A percentile compares a stretch with the other conserved stretches of the same genome.
Evolutionary conservation across 805 yeast genomes (phyloP).

Genomic region (Wickerhamiella shivajii): DNA sequence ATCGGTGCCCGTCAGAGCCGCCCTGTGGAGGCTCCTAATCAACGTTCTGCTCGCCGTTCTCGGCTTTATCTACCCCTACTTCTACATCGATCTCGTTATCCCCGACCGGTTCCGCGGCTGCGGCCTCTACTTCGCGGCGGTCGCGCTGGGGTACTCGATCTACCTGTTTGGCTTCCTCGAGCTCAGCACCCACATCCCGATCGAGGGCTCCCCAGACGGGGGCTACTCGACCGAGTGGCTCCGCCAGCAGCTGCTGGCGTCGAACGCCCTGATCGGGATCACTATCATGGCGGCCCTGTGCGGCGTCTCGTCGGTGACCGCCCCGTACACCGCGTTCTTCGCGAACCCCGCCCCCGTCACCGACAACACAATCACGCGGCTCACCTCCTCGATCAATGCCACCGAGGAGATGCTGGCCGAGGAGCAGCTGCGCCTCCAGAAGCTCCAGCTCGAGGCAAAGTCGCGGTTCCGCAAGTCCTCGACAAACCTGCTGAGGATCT

Average conservation of each 20-base stretch:
- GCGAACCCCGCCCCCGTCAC: conserved; percentile 17
- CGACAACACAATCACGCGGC: conserved; percentile 21
- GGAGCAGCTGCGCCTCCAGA: conserved; percentile 18
- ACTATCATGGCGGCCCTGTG: conserved; percentile 29
- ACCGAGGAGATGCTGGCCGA: conserved; percentile 21
- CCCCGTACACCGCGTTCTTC: conserved; percentile 27
- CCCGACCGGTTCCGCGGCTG: conserved; percentile 9
- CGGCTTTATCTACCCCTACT: conserved; percentile 14
- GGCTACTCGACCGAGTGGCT: conserved; percentile 12
- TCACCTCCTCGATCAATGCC: conserved; percentile 20
- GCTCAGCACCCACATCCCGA: conserved; percentile 23
- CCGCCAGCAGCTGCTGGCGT: conserved; percentile 21
- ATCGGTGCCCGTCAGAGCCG: conserved; percentile 10
- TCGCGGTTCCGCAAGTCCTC: conserved; percentile 13
- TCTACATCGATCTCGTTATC: conserved; percentile 12
- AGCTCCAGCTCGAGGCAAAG: conserved; percentile 18
- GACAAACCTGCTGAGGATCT: conserved; percentile 21
- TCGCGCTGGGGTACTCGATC: conserved; percentile 15
- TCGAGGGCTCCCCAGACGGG: conserved; percentile 11
- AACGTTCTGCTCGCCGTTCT: conserved; percentile 16
- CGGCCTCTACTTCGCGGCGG: conserved; percentile 17
- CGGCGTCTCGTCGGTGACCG: conserved; percentile 29
- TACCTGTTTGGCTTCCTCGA: conserved; percentile 19
- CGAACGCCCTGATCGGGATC: conserved; percentile 29
- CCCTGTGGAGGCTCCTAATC: conserved; percentile 17